Evolutionary conservation across 495 filamentous ascomycete genomes (phyloP).

Genomic region (Oleoguttula mirabilis): DNA sequence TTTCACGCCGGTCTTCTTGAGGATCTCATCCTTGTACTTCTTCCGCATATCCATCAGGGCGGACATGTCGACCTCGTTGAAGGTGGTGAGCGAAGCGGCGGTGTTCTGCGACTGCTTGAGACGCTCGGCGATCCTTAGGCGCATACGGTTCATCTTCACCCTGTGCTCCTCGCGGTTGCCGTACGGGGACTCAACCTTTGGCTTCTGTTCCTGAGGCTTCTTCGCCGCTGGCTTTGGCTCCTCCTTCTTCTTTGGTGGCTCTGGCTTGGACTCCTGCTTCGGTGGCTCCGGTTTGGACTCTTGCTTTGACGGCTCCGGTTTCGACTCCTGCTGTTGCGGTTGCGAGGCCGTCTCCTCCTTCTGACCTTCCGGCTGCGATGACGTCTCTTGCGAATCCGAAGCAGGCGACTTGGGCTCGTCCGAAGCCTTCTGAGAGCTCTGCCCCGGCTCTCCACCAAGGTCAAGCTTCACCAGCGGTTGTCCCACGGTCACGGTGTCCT

Average conservation of each 20-base stretch:
- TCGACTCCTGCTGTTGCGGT: too few species aligned
- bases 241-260: slow-evolving; percentile 31
- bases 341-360: slow-evolving; percentile 22
- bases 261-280: slow-evolving; percentile 33
- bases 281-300: slow-evolving; percentile 23
- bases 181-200: slow-evolving; percentile 37
- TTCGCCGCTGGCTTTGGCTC: slow-evolving; percentile 35
- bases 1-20: slow-evolving; percentile 95
- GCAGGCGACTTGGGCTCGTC: slow-evolving; percentile 50
- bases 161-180: slow-evolving; percentile 82
- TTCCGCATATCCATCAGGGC: slow-evolving; percentile 94
- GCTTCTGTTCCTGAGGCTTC: slow-evolving; percentile 35
- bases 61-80: slow-evolving; percentile 99
- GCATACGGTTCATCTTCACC: slow-evolving; percentile 99
- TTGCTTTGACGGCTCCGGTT: slow-evolving; percentile 20
- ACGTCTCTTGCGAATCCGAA: slow-evolving; percentile 42
- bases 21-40: slow-evolving; percentile 85
- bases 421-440: slow-evolving; percentile 38
- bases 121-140: slow-evolving; percentile 88
- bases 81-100: slow-evolving; percentile 90
- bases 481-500: slow-evolving; percentile 90
- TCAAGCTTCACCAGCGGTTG: slow-evolving; percentile 83
- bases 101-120: slow-evolving; percentile 99
- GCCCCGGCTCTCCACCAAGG: slow-evolving; percentile 51
- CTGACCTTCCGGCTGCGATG: slow-evolving; percentile 40